Evolutionary conservation across 768 basidiomycete genomes (phyloP).

Genomic region (Tulasnella sp.): DNA sequence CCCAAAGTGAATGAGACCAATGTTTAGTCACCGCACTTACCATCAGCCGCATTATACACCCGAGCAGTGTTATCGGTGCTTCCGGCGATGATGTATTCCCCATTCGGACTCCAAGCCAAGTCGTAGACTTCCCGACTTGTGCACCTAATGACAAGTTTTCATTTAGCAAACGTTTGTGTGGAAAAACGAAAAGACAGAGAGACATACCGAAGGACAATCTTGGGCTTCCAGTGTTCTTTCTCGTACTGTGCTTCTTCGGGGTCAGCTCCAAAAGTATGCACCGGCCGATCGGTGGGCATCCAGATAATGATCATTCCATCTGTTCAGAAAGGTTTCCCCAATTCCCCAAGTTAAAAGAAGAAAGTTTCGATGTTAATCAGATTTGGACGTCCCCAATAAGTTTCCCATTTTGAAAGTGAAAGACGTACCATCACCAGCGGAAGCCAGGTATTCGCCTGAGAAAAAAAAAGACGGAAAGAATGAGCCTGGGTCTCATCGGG

Average conservation of each 20-base stretch:
- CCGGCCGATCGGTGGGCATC: conserved; percentile 72
- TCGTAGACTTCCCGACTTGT: conserved; percentile 97
- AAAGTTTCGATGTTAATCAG: background rate
- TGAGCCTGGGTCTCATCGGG: conserved; percentile 13
- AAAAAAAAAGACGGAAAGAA: background rate
- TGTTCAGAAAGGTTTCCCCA: conserved; percentile 29
- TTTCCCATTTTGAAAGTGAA: background rate
- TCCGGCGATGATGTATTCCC: conserved; percentile 90
- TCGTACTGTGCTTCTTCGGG: conserved; percentile 79
- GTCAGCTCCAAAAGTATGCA: conserved; percentile 75
- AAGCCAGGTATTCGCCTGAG: conserved; percentile 82
- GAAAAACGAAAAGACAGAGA: background rate
- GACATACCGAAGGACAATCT: conserved; percentile 72
- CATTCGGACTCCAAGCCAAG: conserved; percentile 92
- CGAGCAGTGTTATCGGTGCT: conserved; percentile 93
- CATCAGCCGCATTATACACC: conserved; percentile 68
- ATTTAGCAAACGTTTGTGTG: background rate
- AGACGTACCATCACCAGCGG: conserved; percentile 87
- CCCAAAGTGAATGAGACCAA: background rate
- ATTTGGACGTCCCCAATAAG: background rate
- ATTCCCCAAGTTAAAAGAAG: background rate
- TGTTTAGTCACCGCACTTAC: conserved; percentile 35
- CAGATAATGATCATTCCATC: conserved; percentile 98
- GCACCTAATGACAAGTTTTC: conserved; percentile 47
- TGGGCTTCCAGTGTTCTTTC: conserved; percentile 92